Conservation (phyloP, 1,284 basidiomycete species). For the Meira nashicola region DNA sequence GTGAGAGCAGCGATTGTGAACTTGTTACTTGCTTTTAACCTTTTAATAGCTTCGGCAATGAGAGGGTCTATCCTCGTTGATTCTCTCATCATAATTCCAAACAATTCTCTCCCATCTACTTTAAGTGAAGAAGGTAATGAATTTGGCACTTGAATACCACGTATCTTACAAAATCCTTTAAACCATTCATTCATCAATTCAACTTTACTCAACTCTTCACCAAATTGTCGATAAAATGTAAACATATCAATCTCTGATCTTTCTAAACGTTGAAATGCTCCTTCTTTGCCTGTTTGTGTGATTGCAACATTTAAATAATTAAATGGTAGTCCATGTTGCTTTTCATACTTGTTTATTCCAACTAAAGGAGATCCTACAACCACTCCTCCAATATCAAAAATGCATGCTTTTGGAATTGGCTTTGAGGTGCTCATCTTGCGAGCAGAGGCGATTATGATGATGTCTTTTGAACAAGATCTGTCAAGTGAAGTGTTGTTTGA, state of each 20-base stretch:
- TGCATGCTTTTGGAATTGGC: slow-evolving; percentile 21
- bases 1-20: slow-evolving; percentile 53
- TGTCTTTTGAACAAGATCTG: no score
- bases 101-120: slow-evolving; percentile 47
- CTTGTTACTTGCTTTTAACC: slow-evolving; percentile 33
- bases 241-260: slow-evolving; percentile 45
- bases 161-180: slow-evolving; percentile 34
- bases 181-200: slow-evolving; percentile 38
- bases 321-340: slow-evolving; percentile 36
- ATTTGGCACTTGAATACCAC: slow-evolving; percentile 38
- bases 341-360: slow-evolving; percentile 42
- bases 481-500: no score
- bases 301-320: slow-evolving; percentile 53
- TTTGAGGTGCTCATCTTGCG: no score
- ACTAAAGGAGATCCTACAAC: slow-evolving; percentile 50
- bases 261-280: slow-evolving; percentile 53
- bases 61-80: slow-evolving; percentile 31
- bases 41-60: slow-evolving; percentile 42
- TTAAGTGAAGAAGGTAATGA: slow-evolving; percentile 23
- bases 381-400: slow-evolving; percentile 54
- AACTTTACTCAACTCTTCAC: slow-evolving; percentile 41
- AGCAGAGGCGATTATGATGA: no score
- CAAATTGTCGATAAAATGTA: slow-evolving; percentile 50
- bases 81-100: slow-evolving; percentile 45
- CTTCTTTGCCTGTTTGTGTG: slow-evolving; percentile 44